These are phyloP conservation scores for Brachypodium distachyon DNA, from an alignment of 202 grass and related monocot species.

Conservation along the genomic window DNA sequence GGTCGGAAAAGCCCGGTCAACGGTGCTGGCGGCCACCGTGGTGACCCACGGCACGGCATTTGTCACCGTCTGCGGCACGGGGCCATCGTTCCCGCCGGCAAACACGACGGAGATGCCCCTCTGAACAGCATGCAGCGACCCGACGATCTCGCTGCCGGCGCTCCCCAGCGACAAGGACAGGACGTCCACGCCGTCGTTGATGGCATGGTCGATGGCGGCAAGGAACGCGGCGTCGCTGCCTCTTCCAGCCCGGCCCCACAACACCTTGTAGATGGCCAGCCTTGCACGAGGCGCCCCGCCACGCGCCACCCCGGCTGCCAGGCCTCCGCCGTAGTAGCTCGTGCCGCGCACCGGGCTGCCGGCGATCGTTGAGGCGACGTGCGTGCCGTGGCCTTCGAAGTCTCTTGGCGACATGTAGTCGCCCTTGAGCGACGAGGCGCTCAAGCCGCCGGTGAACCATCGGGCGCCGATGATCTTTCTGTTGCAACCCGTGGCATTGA, in stretches of 20 bases:
- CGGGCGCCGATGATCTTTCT: constrained; percentile 31
- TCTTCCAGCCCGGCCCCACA: background rate
- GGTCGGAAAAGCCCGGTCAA: constrained; percentile 47
- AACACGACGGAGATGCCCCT: constrained; percentile 31
- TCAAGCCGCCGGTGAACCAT: background rate
- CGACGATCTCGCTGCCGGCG: background rate
- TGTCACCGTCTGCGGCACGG: background rate
- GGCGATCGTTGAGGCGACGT: constrained; percentile 33
- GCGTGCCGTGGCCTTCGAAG: constrained; percentile 30
- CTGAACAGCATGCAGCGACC: constrained; percentile 29
- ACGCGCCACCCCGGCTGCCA: background rate
- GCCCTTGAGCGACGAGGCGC: accelerated
- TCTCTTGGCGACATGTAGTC: constrained; percentile 8
- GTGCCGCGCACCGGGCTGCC: background rate
- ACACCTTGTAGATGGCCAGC: constrained; percentile 33
- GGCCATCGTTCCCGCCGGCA: background rate
- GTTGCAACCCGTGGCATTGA: constrained; percentile 14
- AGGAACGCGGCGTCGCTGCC: background rate
- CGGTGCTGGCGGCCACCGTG: constrained; percentile 42
- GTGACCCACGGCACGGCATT: constrained; percentile 49
- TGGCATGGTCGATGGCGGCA: constrained; percentile 12
- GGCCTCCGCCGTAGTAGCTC: background rate
- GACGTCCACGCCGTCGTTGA: background rate
- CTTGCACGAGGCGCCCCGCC: constrained; percentile 1
- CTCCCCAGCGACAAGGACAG: background rate